Conservation (phyloP, 176 grass and related monocot genomes). For the Echinochloa phyllopogon region DNA sequence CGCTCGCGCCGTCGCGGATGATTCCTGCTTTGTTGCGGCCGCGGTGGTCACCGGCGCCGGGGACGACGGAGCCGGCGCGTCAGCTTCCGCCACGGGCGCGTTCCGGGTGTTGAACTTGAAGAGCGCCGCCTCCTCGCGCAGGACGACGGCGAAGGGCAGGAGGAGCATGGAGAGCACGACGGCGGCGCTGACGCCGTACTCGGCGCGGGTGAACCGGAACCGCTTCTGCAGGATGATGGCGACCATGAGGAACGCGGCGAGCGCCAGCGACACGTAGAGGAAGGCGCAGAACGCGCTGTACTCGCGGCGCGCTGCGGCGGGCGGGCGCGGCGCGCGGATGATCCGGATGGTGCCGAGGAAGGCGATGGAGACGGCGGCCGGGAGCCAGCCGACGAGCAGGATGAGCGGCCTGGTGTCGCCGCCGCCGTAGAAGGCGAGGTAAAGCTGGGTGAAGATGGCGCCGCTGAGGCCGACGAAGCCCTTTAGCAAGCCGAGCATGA, state of each 20-base stretch:
- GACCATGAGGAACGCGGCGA: slow-evolving; percentile 41
- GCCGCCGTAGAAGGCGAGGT: slow-evolving; percentile 69
- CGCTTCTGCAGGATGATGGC: slow-evolving; percentile 40
- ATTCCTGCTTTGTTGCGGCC: not conserved
- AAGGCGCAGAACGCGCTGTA: slow-evolving; percentile 28
- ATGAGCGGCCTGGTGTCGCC: slow-evolving; percentile 48
- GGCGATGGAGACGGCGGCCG: slow-evolving; percentile 41
- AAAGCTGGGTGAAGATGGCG: slow-evolving; percentile 81
- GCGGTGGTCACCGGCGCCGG: no score
- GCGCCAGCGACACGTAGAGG: slow-evolving; percentile 40
- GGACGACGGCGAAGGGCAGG: not conserved
- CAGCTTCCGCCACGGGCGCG: not conserved
- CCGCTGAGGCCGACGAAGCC: slow-evolving; percentile 87
- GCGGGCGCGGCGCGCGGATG: slow-evolving; percentile 22
- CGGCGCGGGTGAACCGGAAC: slow-evolving; percentile 25
- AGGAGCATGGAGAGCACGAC: slow-evolving; percentile 28
- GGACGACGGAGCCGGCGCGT: not conserved
- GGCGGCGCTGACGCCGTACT: slow-evolving; percentile 36
- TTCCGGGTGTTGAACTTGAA: not conserved
- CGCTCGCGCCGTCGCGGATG: not conserved
- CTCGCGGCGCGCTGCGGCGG: not conserved
- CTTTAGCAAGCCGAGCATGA: slow-evolving; percentile 81
- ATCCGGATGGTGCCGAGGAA: slow-evolving; percentile 52
- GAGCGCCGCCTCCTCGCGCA: slow-evolving; percentile 29
- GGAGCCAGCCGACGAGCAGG: slow-evolving; percentile 57